These are phyloP conservation scores for Caloboletus firmus DNA, from an alignment of 1,284 basidiomycete species.

Conservation along the genomic window DNA sequence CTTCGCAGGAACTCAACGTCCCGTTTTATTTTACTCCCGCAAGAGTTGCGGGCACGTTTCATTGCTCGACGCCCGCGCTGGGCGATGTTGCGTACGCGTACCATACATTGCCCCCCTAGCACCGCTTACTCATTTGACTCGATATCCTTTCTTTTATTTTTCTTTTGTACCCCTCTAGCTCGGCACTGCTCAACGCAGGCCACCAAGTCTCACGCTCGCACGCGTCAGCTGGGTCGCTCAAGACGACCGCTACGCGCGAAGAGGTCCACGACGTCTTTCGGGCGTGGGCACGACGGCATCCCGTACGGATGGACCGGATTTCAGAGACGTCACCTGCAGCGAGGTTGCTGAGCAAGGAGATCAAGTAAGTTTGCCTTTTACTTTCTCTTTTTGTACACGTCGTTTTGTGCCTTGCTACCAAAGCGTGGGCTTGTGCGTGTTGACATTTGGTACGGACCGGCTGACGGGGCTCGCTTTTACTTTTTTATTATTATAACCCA, in stretches of 20 bases:
- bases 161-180: conserved; percentile 46
- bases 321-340: conserved; percentile 69
- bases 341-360: conserved; percentile 62
- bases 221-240: conserved; percentile 85
- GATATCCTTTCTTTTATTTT: neutral
- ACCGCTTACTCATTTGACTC: neutral
- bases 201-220: conserved; percentile 88
- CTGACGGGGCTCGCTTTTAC: neutral
- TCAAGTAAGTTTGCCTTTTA: conserved; percentile 48
- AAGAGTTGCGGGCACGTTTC: conserved; percentile 80
- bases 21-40: conserved; percentile 94
- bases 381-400: too few species aligned
- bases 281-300: conserved; percentile 78
- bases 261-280: conserved; percentile 85
- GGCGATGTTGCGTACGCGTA: conserved; percentile 68
- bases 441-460: neutral
- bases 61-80: conserved; percentile 77
- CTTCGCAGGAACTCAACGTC: conserved; percentile 68
- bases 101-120: neutral
- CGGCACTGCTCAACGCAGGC: conserved; percentile 86
- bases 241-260: conserved; percentile 77
- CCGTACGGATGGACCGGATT: conserved; percentile 83
- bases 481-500: neutral
- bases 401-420: too few species aligned
- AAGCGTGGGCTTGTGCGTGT: too few species aligned